Conservation (phyloP, 2,329 filamentous ascomycete genomes). For the Aspergillus fumigatiaffinis region DNA sequence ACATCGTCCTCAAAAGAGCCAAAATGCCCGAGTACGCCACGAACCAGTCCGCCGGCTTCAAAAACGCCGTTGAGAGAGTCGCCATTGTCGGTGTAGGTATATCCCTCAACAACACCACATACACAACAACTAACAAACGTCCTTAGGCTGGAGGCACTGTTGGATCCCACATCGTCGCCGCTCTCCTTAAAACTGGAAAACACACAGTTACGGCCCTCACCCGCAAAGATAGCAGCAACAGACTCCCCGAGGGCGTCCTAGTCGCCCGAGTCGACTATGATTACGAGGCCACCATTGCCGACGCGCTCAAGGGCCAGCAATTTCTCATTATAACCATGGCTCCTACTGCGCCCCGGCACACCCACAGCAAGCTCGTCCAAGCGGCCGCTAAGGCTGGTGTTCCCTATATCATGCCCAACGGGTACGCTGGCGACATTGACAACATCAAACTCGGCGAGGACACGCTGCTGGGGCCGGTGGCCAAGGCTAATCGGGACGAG, state of each 20-base stretch:
- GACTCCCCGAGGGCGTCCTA: constrained; percentile 45
- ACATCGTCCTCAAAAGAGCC: neutral
- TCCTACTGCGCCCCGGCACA: constrained; percentile 41
- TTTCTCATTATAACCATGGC: constrained; percentile 55
- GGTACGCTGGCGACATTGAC: constrained; percentile 30
- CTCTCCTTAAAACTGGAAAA: constrained; percentile 46
- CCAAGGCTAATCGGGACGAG: constrained; percentile 27
- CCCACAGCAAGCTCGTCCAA: constrained; percentile 48
- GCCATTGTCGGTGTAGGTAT: constrained; percentile 38
- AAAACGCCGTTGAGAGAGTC: constrained; percentile 34
- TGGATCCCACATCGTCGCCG: constrained; percentile 24
- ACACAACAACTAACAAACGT: constrained; percentile 9
- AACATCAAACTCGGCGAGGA: constrained; percentile 34
- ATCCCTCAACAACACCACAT: neutral
- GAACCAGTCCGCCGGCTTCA: constrained; percentile 18
- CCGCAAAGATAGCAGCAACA: constrained; percentile 40
- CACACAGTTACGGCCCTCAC: constrained; percentile 52
- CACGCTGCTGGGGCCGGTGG: constrained; percentile 28
- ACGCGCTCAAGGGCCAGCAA: constrained; percentile 53
- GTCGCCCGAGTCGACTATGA: constrained; percentile 48
- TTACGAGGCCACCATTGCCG: constrained; percentile 43
- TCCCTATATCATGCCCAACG: constrained; percentile 55
- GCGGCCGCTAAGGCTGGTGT: constrained; percentile 56
- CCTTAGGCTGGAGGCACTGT: constrained; percentile 33
- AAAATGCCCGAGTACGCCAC: constrained; percentile 23